Conservation (phyloP, 1,284 basidiomycete species). For the Schizophyllum amplum region DNA sequence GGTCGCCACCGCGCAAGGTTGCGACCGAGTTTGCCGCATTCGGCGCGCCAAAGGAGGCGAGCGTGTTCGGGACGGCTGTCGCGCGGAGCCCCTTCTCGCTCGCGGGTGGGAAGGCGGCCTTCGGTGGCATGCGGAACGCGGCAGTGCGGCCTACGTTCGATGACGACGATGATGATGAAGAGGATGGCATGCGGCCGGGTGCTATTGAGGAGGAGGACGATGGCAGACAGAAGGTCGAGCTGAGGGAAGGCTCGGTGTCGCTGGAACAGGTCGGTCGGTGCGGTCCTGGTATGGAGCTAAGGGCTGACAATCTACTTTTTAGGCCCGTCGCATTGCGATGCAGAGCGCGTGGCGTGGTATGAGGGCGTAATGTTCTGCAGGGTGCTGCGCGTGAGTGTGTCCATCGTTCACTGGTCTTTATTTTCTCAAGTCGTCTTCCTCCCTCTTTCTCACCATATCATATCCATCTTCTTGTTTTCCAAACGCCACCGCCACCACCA, state of each 20-base stretch:
- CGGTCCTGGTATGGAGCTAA: constrained; percentile 1
- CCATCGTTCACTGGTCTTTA: neutral
- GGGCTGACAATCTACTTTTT: constrained; percentile 9
- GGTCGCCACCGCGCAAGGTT: constrained; percentile 73
- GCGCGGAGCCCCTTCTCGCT: constrained; percentile 70
- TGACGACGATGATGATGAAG: constrained; percentile 59
- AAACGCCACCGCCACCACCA: neutral
- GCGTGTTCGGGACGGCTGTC: constrained; percentile 77
- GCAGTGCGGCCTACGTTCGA: constrained; percentile 33
- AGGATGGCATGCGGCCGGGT: constrained; percentile 22
- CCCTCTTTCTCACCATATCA: neutral
- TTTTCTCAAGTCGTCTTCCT: neutral
- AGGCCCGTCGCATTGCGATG: constrained; percentile 66
- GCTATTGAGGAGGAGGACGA: constrained; percentile 31
- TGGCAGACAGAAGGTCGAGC: constrained; percentile 61
- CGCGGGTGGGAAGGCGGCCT: constrained; percentile 73
- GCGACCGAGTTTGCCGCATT: constrained; percentile 87
- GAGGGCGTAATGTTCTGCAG: constrained; percentile 28
- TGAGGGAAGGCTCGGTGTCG: constrained; percentile 76
- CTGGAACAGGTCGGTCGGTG: constrained; percentile 70
- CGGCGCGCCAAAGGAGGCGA: constrained; percentile 63
- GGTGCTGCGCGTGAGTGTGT: neutral
- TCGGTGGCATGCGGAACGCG: constrained; percentile 57
- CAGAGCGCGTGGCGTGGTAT: constrained; percentile 67
- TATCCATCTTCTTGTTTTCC: neutral